phyloP scores from a whole-genome alignment of 1,284 basidiomycete species.

The Dichomitus squalens region DNA sequence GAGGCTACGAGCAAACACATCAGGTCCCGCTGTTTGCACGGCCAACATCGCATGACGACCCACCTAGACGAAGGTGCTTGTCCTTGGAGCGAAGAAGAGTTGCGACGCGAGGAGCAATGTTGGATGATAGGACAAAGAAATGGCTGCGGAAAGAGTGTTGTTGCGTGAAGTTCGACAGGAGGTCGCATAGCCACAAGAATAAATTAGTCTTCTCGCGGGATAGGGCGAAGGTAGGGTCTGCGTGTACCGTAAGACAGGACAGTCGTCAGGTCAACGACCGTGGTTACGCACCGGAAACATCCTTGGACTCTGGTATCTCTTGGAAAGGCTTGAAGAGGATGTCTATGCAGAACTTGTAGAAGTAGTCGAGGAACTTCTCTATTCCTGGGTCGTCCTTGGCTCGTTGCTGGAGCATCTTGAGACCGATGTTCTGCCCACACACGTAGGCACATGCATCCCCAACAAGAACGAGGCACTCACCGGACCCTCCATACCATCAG shows the following conservation, averaged over 20 bases:
- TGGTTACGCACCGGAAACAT: constrained; percentile 52
- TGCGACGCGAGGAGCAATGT: constrained; percentile 73
- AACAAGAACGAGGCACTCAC: constrained; percentile 23
- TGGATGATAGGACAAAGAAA: constrained; percentile 85
- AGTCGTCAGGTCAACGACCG: neutral
- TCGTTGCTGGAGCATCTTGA: constrained; percentile 50
- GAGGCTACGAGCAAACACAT: constrained; percentile 57
- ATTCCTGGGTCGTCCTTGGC: constrained; percentile 84
- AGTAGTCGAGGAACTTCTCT: constrained; percentile 89
- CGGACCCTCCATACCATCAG: constrained; percentile 31
- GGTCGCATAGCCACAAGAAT: constrained; percentile 84
- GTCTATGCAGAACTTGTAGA: constrained; percentile 82
- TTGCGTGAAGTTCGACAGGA: constrained; percentile 85
- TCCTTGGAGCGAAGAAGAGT: constrained; percentile 83
- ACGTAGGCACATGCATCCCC: neutral
- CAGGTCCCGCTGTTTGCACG: no score
- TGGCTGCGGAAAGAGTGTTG: constrained; percentile 92
- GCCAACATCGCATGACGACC: constrained; percentile 28
- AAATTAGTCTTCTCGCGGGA: constrained; percentile 77
- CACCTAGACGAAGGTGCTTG: constrained; percentile 91
- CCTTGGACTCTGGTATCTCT: constrained; percentile 78
- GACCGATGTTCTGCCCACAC: constrained; percentile 24
- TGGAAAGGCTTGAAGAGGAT: constrained; percentile 80
- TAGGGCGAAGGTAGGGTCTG: constrained; percentile 57
- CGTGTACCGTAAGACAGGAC: neutral